Base-by-base conservation (phyloP, 371 early-diverging fungal species). In the Dinochytrium kinnereticum region DNA sequence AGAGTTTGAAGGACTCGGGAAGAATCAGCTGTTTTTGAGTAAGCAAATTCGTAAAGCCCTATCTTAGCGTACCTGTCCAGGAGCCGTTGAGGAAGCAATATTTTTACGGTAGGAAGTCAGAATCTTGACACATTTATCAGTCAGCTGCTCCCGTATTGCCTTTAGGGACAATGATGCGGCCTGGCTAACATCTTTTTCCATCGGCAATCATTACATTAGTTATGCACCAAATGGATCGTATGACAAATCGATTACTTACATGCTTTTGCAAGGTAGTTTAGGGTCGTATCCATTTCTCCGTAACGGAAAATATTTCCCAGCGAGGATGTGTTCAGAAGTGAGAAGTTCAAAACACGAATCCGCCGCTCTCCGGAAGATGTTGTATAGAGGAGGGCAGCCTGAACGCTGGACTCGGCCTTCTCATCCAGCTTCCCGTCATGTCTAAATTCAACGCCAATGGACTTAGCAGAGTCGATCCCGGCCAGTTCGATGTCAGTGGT, bases 1-100 rank as follows among this genome's bases (percentile, higher is more conserved):
- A 87, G 69, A 98, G 85, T 82, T 98, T 98, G 85, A 92, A 96
- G 0, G 95, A 90, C 77, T 98, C 99, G 7, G 99, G 98, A 59
- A 98, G 83, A 67, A 98, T 97, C 7, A 98, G 87, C 82, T 84
- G 19, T 34, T 1, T 50, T 24, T 55, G 49, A 51, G 15, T 38
- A 3, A 10, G 0, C 44, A 75, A 26, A 7, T 30, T 24, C 17
- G 21, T 13, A 36, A 36, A 51, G 21, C 17, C 24, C 15, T 21
- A 21, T 40, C 26, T 0, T 17, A 28, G 38, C 66, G 34, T 68
- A 82, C 83, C 85, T 98, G 98, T 34, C 97, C 97, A 3, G 96
- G 90, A 0, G 95, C 90, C 7, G 94, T 93, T 1, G 93, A 87
- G 2, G 94, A 85, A 13, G 98, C 96, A 76, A 95, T 95, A 80